A percentile compares a stretch with the other conserved stretches of the same genome.
These are phyloP conservation scores for Albizia julibrissin DNA, from an alignment of 306 rosid species.

Conservation along the genomic window DNA sequence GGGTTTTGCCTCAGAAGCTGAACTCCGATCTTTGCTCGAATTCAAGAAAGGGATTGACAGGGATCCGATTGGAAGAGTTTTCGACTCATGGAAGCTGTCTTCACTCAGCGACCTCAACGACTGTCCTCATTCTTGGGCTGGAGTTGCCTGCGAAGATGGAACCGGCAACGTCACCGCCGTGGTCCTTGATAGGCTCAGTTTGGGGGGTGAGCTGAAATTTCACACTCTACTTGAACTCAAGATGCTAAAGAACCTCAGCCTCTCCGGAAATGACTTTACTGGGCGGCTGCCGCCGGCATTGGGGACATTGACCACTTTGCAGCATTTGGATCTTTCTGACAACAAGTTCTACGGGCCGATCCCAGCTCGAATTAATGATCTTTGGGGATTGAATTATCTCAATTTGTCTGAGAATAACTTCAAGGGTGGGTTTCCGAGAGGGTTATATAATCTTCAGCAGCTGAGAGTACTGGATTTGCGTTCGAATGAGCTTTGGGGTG, in stretches of 20 bases:
- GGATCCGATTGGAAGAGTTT: conserved; percentile 55
- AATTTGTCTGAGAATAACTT: conserved; percentile 68
- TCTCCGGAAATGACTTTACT: conserved; percentile 70
- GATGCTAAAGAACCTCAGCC: conserved; percentile 58
- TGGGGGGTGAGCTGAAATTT: conserved; percentile 77
- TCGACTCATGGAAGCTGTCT: conserved; percentile 52
- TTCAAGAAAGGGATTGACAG: conserved; percentile 77
- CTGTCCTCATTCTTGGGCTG: conserved; percentile 70
- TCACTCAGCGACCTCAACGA: background rate
- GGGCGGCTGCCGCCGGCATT: conserved; percentile 79
- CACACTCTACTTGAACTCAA: conserved; percentile 73
- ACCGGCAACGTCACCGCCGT: conserved; percentile 66
- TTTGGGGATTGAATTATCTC: conserved; percentile 72
- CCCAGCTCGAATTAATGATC: conserved; percentile 77
- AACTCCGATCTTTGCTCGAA: conserved; percentile 83
- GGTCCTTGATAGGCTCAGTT: conserved; percentile 53
- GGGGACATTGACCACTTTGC: conserved; percentile 62
- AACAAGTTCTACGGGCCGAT: conserved; percentile 89
- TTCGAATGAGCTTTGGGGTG: conserved; percentile 62
- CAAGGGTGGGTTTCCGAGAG: conserved; percentile 69
- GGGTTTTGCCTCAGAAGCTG: conserved; percentile 45
- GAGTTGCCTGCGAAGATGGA: conserved; percentile 59
- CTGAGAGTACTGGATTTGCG: conserved; percentile 82
- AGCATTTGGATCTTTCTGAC: conserved; percentile 82
- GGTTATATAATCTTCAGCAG: conserved; percentile 74